Evolutionary conservation across 2,329 filamentous ascomycete species (phyloP).

Genomic region (Alternaria brassicae): DNA sequence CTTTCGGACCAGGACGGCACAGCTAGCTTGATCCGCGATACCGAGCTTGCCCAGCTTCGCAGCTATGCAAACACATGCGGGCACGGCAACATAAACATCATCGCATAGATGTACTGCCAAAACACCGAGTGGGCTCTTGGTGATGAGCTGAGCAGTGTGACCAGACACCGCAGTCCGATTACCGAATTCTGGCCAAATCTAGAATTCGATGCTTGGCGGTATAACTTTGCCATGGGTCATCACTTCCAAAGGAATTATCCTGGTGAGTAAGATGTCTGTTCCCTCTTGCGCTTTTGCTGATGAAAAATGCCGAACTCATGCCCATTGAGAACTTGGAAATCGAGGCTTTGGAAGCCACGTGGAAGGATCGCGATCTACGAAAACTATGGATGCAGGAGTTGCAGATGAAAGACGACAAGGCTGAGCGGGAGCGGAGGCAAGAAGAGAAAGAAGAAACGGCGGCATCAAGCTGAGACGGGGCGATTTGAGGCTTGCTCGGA

Average conservation of each 20-base stretch:
- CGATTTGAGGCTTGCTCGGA: neutral
- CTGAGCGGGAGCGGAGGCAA: neutral
- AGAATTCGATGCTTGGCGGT: slow-evolving; percentile 2
- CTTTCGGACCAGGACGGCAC: neutral
- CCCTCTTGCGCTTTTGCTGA: neutral
- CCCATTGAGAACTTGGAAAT: neutral
- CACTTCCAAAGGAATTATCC: neutral
- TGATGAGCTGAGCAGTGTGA: neutral
- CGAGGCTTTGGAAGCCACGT: neutral
- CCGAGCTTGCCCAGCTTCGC: neutral
- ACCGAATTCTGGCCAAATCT: slow-evolving; percentile 10
- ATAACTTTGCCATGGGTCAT: neutral
- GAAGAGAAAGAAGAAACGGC: neutral
- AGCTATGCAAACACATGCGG: neutral
- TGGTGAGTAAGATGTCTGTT: neutral
- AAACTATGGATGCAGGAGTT: neutral
- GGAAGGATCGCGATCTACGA: neutral
- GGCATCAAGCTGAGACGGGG: neutral
- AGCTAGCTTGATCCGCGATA: neutral
- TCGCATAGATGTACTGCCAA: slow-evolving; percentile 8
- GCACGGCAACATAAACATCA: neutral
- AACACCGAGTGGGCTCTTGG: slow-evolving; percentile 1
- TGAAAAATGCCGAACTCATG: neutral
- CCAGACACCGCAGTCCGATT: slow-evolving; percentile 1
- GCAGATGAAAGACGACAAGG: neutral